phyloP scores from a whole-genome alignment of 192 early-diverging fungal species.

The Coemansia sp. region DNA sequence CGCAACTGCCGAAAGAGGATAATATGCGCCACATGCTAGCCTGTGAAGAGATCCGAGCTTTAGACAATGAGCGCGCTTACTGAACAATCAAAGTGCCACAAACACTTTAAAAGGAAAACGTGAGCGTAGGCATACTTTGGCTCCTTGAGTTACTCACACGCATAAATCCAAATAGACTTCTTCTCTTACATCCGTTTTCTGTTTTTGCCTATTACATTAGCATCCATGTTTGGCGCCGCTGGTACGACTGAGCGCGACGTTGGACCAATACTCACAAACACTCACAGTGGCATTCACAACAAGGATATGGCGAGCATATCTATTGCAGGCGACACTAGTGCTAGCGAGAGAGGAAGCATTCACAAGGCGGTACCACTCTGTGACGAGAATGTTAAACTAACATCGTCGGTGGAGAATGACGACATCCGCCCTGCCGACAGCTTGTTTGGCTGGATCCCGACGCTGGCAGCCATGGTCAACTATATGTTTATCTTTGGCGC shows the following conservation, averaged over 20 bases:
- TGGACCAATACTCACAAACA: background rate
- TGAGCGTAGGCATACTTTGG: background rate
- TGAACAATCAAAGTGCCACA: background rate
- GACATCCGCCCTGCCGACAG: slow-evolving; percentile 30
- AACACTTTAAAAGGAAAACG: background rate
- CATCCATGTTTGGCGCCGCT: background rate
- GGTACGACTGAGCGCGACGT: background rate
- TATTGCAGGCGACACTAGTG: background rate
- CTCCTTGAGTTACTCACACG: background rate
- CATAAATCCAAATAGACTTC: background rate
- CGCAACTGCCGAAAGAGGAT: background rate
- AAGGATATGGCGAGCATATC: background rate
- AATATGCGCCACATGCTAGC: background rate
- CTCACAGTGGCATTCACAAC: background rate
- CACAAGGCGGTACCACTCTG: background rate
- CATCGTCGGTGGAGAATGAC: background rate
- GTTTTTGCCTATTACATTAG: background rate
- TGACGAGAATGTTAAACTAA: slow-evolving; percentile 14
- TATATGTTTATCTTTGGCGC: slow-evolving; percentile 52
- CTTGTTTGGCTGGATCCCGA: slow-evolving; percentile 45
- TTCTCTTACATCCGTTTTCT: background rate
- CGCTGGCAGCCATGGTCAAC: slow-evolving; percentile 55
- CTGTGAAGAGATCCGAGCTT: background rate
- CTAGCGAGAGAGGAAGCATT: background rate
- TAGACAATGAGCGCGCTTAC: background rate